Evolutionary conservation across 139 green algal genomes (phyloP).

Genomic region (Volvox reticuliferus): DNA sequence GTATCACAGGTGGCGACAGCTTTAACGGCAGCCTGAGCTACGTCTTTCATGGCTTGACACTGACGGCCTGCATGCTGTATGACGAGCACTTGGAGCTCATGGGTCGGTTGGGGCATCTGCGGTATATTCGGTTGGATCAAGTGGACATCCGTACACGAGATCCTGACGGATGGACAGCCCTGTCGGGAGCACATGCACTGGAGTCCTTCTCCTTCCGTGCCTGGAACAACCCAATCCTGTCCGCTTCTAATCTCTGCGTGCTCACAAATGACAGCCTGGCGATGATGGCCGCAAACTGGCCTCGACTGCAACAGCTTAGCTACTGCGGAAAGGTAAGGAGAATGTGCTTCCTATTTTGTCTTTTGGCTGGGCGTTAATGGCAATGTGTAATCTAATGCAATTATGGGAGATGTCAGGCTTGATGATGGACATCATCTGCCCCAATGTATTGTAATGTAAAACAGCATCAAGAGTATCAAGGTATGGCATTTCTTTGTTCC

Average conservation of each 20-base stretch:
- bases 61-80: conserved; percentile 38
- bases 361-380: too few relatives aligned
- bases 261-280: conserved; percentile 31
- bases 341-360: too few relatives aligned
- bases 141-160: conserved; percentile 38
- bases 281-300: conserved; percentile 50
- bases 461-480: too few relatives aligned
- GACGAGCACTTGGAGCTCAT: conserved; percentile 34
- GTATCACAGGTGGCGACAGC: not conserved
- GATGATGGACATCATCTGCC: too few relatives aligned
- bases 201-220: conserved; percentile 16
- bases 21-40: not conserved
- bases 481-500: too few relatives aligned
- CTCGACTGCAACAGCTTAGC: not conserved
- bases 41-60: not conserved
- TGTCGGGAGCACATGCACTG: not conserved
- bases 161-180: conserved; percentile 32
- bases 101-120: not conserved
- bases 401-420: too few relatives aligned
- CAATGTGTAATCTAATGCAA: too few relatives aligned
- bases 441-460: too few relatives aligned
- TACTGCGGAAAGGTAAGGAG: conserved; percentile 26
- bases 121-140: conserved; percentile 5
- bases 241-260: conserved; percentile 11
- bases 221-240: conserved; percentile 37